phyloP scores from a whole-genome alignment of 106 monocot genomes.

The Narthecium ossifragum region DNA sequence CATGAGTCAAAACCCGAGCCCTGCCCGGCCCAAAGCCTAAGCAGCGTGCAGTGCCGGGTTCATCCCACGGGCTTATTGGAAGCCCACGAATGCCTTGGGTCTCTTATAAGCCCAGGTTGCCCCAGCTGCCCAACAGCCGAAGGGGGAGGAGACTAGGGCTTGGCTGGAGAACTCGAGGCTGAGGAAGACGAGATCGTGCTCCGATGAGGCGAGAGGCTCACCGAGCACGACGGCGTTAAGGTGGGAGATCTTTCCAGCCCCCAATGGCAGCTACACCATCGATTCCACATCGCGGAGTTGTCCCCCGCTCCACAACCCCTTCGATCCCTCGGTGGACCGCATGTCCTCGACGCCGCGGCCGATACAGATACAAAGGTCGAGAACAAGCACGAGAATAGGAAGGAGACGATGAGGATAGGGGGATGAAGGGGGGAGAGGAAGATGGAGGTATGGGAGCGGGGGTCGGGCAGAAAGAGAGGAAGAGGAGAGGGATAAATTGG shows the following conservation, averaged over 20 bases:
- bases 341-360: constrained; percentile 2
- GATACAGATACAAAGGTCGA: too few species aligned
- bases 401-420: background rate
- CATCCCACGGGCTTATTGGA: too few species aligned
- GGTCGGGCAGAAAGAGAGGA: too few species aligned
- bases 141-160: constrained; percentile 80
- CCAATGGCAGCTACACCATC: constrained; percentile 57
- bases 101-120: too few species aligned
- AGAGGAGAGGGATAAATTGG: too few species aligned
- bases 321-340: constrained; percentile 7
- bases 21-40: too few species aligned
- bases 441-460: too few species aligned
- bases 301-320: constrained; percentile 18
- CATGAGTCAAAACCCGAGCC: too few species aligned
- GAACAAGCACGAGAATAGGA: background rate
- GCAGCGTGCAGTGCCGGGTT: too few species aligned
- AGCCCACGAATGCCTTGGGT: too few species aligned
- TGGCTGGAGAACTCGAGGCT: constrained; percentile 44
- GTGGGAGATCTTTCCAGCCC: constrained; percentile 59
- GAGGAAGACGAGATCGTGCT: constrained; percentile 79
- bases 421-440: too few species aligned
- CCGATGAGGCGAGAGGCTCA: constrained; percentile 71
- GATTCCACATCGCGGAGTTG: constrained; percentile 81
- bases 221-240: constrained; percentile 87
- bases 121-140: too few species aligned